Base-by-base conservation (phyloP, 441 rosid genomes). In the Rhodomyrtus psidioides region DNA sequence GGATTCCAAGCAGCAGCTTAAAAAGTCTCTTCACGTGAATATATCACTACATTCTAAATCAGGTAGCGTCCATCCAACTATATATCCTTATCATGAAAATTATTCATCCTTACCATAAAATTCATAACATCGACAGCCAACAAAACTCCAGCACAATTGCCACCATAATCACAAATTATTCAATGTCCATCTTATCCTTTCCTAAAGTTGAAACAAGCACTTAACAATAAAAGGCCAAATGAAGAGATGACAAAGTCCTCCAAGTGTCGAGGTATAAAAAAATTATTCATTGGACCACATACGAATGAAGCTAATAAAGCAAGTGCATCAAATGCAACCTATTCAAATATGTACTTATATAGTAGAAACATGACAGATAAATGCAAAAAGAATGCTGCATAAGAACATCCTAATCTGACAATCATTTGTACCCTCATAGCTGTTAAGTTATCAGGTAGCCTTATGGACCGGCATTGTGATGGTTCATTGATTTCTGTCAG, bases 381-480 rank as follows among this genome's bases (percentile, higher is more conserved):
- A 26, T 84, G 53, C 7, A 44, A 28, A 85, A 57, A 3, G 10
- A 85, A 55, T 9, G 81, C 12, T 24, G 65, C 19, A 44, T 34
- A 57, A 83, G n/a, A 39, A 85, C 49, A 65, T 65, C 76, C 76
- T 34, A 57, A 51, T 39, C 49, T 81, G 23, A 14, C 55, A 46
- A 23, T 17, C n/a, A 27, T 82, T 70, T 7, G n/a, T 94, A 96
- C 98, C 96, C 94, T 94, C 90, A 88, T 91, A 84, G 95, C 91
- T 28, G 93, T 84, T 87, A 92, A 87, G 87, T 84, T 93, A 85
- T 94, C 98, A 30, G 93, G 94, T 24, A 96, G 96, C 91, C 92
- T 95, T 87, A 95, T 82, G 83, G 99, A 93, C 59, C 93, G 96
- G 85, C 98, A 94, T 84, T 95, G 98, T 54, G 94, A 93, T 86